These are phyloP conservation scores for Hevea brasiliensis DNA, from an alignment of 345 rosid species.

Conservation along the genomic window DNA sequence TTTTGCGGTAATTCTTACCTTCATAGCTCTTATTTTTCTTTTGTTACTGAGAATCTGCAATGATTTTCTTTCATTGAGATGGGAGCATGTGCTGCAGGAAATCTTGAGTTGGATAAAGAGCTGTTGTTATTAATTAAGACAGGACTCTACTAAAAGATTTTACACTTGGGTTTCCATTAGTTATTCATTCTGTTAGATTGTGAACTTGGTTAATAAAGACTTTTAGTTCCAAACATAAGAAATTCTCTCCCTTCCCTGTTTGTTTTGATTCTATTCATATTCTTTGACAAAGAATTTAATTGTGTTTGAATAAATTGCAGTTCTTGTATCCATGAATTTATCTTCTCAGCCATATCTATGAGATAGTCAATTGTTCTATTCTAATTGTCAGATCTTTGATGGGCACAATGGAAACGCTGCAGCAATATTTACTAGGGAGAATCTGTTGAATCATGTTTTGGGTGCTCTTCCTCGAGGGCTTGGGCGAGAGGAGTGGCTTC, in stretches of 20 bases:
- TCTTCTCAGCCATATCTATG: constrained; percentile 7
- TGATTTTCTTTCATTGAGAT: not conserved
- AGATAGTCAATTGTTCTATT: constrained; percentile 5
- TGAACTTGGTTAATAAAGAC: not conserved
- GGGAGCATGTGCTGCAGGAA: not conserved
- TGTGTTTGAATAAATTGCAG: not conserved
- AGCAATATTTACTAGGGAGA: constrained; percentile 73
- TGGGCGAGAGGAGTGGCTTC: constrained; percentile 84
- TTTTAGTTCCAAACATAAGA: not conserved
- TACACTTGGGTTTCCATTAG: constrained; percentile 1
- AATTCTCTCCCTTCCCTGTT: not conserved
- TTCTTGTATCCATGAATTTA: constrained; percentile 2
- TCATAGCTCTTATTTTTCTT: not conserved
- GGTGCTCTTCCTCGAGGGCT: constrained; percentile 74
- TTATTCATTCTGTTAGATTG: not conserved
- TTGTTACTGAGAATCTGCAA: not conserved
- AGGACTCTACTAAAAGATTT: not conserved
- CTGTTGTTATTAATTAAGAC: not conserved
- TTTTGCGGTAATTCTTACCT: constrained; percentile 56
- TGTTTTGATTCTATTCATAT: not conserved
- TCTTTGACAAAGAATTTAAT: not conserved
- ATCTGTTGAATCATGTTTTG: constrained; percentile 63
- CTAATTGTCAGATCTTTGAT: constrained; percentile 63
- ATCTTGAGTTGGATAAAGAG: not conserved
- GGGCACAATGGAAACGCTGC: constrained; percentile 97